Evolutionary conservation across 257 asterid species (phyloP).

Genomic region (Penstemon eatonii): DNA sequence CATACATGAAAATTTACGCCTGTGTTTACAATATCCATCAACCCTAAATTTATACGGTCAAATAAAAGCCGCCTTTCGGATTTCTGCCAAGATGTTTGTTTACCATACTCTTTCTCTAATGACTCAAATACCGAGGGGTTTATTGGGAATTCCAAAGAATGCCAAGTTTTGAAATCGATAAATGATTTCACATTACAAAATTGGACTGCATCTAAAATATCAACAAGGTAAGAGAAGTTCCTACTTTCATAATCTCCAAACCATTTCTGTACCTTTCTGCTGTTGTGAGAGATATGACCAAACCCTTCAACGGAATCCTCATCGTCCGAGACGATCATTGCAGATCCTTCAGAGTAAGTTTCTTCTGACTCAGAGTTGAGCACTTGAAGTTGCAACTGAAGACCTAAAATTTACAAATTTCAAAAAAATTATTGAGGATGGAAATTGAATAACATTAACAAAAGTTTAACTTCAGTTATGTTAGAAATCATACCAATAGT

Average conservation of each 20-base stretch:
- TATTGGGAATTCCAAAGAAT: constrained; percentile 50
- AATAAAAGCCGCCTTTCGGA: constrained; percentile 65
- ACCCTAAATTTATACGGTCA: constrained; percentile 58
- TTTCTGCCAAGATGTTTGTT: constrained; percentile 60
- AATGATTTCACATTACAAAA: constrained; percentile 36
- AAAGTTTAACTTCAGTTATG: constrained; percentile 28
- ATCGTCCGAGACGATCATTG: constrained; percentile 57
- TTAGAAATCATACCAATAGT: constrained; percentile 33
- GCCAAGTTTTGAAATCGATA: constrained; percentile 40
- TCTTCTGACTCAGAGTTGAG: constrained; percentile 49
- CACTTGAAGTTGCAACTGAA: constrained; percentile 45
- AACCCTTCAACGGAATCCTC: constrained; percentile 42
- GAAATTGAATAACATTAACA: constrained; percentile 6
- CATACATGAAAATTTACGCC: constrained; percentile 21
- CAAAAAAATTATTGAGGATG: constrained; percentile 15
- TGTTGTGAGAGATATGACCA: constrained; percentile 28
- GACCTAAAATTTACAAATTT: constrained; percentile 40
- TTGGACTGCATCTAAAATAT: constrained; percentile 67
- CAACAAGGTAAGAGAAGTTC: constrained; percentile 69
- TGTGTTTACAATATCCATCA: constrained; percentile 40
- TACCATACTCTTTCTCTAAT: constrained; percentile 68
- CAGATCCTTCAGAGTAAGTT: constrained; percentile 62
- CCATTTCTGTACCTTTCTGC: constrained; percentile 38
- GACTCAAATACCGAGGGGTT: constrained; percentile 49
- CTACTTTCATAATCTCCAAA: constrained; percentile 48